Conservation (phyloP, 192 early-diverging fungal genomes). For the Coemansia sp. region DNA sequence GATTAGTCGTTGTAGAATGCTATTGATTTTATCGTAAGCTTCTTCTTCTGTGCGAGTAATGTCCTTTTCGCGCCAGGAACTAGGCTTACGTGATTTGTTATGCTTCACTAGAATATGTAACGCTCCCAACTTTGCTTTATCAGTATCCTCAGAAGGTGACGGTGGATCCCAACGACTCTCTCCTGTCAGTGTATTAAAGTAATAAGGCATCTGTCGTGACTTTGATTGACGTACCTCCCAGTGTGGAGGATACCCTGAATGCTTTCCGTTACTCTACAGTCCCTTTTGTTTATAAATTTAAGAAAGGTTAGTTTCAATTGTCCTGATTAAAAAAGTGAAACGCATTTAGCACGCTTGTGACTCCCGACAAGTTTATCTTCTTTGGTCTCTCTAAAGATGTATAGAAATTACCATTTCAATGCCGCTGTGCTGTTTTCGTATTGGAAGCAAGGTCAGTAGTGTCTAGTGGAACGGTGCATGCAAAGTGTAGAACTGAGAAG, state of each 20-base stretch:
- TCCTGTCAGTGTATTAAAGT: conserved; percentile 70
- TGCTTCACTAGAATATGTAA: conserved; percentile 94
- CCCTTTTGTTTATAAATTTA: background rate
- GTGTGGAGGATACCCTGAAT: conserved; percentile 57
- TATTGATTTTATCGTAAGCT: conserved; percentile 68
- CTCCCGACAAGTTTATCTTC: background rate
- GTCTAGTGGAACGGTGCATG: background rate
- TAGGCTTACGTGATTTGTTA: conserved; percentile 75
- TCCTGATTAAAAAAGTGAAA: background rate
- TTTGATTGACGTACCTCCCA: conserved; percentile 72
- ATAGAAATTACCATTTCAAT: background rate
- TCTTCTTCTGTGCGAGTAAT: conserved; percentile 93
- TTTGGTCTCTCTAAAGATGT: background rate
- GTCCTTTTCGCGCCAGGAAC: conserved; percentile 85
- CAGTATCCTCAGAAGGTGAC: background rate
- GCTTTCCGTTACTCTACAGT: conserved; percentile 15
- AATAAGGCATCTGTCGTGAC: conserved; percentile 69
- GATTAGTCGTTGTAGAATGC: conserved; percentile 53
- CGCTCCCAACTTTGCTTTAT: conserved; percentile 43
- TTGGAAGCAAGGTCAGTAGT: background rate
- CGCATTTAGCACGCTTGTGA: background rate
- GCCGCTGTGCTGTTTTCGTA: background rate
- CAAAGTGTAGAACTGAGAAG: background rate
- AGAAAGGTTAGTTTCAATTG: background rate
- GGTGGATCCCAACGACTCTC: conserved; percentile 80